A percentile compares a stretch with the other conserved stretches of the same genome.
phyloP scores from a whole-genome alignment of 163 green algal genomes.

The Chlorella variabilis region DNA sequence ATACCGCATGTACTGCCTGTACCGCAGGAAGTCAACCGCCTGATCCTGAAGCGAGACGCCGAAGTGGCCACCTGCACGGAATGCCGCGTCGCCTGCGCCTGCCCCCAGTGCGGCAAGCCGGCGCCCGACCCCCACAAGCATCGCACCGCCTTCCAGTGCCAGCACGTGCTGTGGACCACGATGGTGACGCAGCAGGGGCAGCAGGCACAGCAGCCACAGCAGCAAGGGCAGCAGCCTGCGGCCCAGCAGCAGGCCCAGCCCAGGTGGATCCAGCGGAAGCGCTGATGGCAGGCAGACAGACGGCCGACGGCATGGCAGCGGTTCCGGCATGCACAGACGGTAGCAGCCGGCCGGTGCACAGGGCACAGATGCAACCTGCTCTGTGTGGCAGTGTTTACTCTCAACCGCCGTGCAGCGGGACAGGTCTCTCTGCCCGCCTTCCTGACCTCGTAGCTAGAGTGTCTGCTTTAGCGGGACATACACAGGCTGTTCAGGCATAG shows the following conservation, averaged over 20 bases:
- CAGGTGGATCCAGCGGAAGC: too few species aligned
- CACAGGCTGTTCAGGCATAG: too few species aligned
- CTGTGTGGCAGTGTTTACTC: too few species aligned
- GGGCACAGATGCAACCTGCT: too few species aligned
- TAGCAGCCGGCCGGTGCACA: too few species aligned
- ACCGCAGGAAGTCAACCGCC: neutral
- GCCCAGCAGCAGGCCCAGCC: neutral
- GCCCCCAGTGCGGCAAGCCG: neutral
- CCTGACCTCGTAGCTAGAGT: too few species aligned
- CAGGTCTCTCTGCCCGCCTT: too few species aligned
- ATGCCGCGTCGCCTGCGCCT: neutral
- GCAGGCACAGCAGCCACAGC: neutral
- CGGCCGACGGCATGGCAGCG: neutral
- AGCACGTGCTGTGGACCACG: conserved; percentile 23
- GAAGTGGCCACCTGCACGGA: neutral
- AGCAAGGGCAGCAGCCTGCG: neutral
- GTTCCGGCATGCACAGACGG: too few species aligned
- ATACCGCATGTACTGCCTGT: too few species aligned
- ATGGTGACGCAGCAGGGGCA: neutral
- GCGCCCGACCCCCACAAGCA: neutral
- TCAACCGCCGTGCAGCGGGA: too few species aligned
- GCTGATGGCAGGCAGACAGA: too few species aligned
- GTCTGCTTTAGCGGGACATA: too few species aligned
- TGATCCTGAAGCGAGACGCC: neutral
- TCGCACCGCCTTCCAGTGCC: conserved; percentile 6